Evolutionary conservation across 2,329 filamentous ascomycete genomes (phyloP).

Genomic region (Rosellinia necatrix): DNA sequence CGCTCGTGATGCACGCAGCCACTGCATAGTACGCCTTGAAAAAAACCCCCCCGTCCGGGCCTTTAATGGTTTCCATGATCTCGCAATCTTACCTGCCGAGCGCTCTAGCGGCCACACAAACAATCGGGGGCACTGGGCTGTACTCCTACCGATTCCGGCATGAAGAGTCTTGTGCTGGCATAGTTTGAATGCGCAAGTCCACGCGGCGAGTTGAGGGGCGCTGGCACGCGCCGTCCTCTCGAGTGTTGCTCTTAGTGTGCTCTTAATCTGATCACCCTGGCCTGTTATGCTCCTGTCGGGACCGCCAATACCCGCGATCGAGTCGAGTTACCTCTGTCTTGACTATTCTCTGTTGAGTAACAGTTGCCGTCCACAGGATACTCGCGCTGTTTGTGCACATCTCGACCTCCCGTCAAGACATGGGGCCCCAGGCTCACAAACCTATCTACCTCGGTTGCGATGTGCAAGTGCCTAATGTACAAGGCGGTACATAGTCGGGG

Average conservation of each 20-base stretch:
- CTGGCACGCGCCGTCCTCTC: neutral
- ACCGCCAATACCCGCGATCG: neutral
- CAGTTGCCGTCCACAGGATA: neutral
- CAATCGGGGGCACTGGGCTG: neutral
- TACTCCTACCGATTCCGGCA: neutral
- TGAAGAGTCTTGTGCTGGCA: neutral
- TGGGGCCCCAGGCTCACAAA: neutral
- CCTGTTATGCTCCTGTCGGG: neutral
- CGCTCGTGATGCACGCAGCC: slow-evolving; percentile 15
- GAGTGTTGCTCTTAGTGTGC: neutral
- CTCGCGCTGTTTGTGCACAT: neutral
- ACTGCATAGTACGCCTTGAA: slow-evolving; percentile 2
- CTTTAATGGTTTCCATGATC: neutral
- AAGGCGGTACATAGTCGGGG: slow-evolving; percentile 11
- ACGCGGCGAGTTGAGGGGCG: neutral
- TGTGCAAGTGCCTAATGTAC: slow-evolving; percentile 18
- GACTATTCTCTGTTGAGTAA: neutral
- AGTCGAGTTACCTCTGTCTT: neutral
- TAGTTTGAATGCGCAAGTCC: neutral
- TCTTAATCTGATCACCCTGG: neutral
- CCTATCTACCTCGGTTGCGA: neutral
- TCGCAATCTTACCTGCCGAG: neutral
- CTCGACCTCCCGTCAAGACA: neutral
- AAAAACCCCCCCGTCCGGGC: neutral
- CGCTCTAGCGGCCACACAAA: neutral